Base-by-base conservation (phyloP, 352 stramenopile species). In the Blastocystis sp. region DNA sequence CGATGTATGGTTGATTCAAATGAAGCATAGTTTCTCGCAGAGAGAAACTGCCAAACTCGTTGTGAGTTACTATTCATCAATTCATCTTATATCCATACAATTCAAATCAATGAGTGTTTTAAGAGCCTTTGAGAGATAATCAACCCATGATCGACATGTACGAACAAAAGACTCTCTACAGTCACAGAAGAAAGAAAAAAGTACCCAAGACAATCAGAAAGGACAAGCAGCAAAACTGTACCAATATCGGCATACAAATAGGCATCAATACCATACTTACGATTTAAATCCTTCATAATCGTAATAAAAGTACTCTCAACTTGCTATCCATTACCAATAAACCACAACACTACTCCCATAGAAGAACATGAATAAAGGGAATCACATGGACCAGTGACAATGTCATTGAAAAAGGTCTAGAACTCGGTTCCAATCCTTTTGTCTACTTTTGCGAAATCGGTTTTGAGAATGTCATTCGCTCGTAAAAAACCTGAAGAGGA, bases 321-420 rank as follows among this genome's bases (percentile, higher is more conserved):
- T 21, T 59, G 12, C 71, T 83, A 83, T 29, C 9, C 3, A 11
- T 66, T 11, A 83, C 12, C 5, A 37, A 12, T n/a, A 14, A 21
- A 14, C 11, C 21, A 42, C 3, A n/a, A 4, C n/a, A 27, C 2
- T 14, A 83, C 71, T 4, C 52, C 49, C 14, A 46, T 12, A 7
- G 71, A 67, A 12, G 71, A 49, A 63, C 71, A 83, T 0, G 46
- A 37, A 29, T 37, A 83, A 2, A 83, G 27, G 16, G 29, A 32
- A 24, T 83, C 58, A 46, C 42, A 83, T 0, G 12, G 21, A 5
- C 66, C 46, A 21, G 42, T 65, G 46, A 83, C 39, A 43, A 83
- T 83, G n/a, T 83, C 71, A 27, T 83, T 83, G 71, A 83, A 83
- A 66, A 83, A 83, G 29, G 49, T 65, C 71, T 83, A 35, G 1